phyloP scores from a whole-genome alignment of 1,284 basidiomycete species.

The Puccinia polysora region DNA sequence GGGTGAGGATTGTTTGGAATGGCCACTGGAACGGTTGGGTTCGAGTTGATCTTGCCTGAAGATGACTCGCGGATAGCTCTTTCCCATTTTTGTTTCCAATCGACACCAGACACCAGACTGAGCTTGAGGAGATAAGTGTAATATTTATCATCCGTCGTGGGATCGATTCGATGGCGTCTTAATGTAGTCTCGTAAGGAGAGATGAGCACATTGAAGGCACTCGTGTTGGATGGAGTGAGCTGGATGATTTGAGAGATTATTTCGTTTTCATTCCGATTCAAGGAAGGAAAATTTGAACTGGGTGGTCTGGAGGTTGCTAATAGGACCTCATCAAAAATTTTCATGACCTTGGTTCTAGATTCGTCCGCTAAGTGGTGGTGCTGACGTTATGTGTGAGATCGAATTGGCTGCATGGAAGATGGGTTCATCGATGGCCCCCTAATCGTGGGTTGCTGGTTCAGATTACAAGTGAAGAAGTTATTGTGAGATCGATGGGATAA shows the following conservation, averaged over 20 bases:
- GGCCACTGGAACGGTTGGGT: too few species aligned
- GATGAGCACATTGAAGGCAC: slow-evolving; percentile 33
- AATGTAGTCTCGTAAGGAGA: slow-evolving; percentile 25
- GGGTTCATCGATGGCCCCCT: too few species aligned
- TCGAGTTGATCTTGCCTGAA: neutral
- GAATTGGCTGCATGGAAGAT: too few species aligned
- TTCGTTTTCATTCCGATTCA: slow-evolving; percentile 17
- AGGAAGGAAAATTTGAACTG: slow-evolving; percentile 3
- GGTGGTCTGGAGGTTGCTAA: slow-evolving; percentile 3
- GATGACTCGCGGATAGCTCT: neutral
- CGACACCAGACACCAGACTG: slow-evolving; percentile 32
- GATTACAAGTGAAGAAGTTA: too few species aligned
- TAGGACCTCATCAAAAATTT: neutral
- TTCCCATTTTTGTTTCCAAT: slow-evolving; percentile 43
- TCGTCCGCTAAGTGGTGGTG: neutral
- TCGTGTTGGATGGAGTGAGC: slow-evolving; percentile 30
- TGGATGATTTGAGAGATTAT: slow-evolving; percentile 24
- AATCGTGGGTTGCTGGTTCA: too few species aligned
- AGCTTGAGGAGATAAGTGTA: slow-evolving; percentile 37
- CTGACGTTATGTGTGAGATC: neutral
- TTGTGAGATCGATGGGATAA: too few species aligned
- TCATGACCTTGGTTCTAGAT: neutral
- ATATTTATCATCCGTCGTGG: slow-evolving; percentile 31
- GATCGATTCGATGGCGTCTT: slow-evolving; percentile 25
- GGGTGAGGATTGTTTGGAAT: too few species aligned